Percentiles rank a stretch among this genome's conserved stretches.
Evolutionary conservation across 768 basidiomycete species (phyloP).

Genomic region (Hypholoma fasciculare): DNA sequence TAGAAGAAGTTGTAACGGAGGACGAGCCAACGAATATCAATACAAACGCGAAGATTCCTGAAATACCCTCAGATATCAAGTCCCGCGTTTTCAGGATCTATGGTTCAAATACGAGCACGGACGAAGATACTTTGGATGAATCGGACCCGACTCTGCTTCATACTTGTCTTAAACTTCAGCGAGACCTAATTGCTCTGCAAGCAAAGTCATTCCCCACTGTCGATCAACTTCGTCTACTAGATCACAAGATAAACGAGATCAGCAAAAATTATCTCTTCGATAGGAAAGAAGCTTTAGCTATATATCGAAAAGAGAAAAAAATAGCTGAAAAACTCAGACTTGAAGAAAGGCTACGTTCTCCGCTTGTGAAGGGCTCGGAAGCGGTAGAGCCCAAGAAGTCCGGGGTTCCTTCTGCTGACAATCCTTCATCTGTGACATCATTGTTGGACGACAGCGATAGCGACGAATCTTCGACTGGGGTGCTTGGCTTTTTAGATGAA

Average conservation of each 20-base stretch:
- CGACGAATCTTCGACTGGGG: slow-evolving; percentile 52
- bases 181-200: slow-evolving; percentile 45
- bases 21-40: too few species aligned
- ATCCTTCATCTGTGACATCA: slow-evolving; percentile 29
- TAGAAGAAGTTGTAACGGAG: neutral
- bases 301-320: slow-evolving; percentile 54
- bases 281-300: slow-evolving; percentile 58
- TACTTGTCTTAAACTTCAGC: slow-evolving; percentile 59
- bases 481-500: slow-evolving; percentile 75
- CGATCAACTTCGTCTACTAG: slow-evolving; percentile 35
- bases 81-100: slow-evolving; percentile 1
- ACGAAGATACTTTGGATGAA: slow-evolving; percentile 25
- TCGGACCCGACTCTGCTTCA: slow-evolving; percentile 65
- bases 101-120: neutral
- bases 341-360: slow-evolving; percentile 36
- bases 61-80: slow-evolving; percentile 1
- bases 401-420: neutral
- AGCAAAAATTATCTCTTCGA: slow-evolving; percentile 72
- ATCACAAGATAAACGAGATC: slow-evolving; percentile 43
- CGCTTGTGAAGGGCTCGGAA: neutral
- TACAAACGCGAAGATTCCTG: neutral
- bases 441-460: slow-evolving; percentile 55
- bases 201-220: slow-evolving; percentile 26
- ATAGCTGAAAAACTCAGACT: slow-evolving; percentile 46
- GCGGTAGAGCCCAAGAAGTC: slow-evolving; percentile 3